phyloP scores from a whole-genome alignment of 371 early-diverging fungal genomes.

The Mucor mucedo region DNA sequence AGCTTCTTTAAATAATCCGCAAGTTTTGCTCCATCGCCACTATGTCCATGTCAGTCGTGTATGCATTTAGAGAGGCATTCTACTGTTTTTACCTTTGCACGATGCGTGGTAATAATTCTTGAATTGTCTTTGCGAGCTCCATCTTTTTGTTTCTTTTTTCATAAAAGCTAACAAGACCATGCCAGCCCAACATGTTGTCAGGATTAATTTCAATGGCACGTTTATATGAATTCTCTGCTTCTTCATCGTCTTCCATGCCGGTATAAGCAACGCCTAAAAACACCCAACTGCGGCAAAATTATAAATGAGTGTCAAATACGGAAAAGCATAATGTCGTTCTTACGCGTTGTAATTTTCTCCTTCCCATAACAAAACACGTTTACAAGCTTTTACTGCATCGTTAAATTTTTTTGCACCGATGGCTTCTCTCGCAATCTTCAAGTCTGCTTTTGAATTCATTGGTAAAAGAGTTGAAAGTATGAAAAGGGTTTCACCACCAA shows the following conservation, averaged over 20 bases:
- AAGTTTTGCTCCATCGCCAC: conserved; percentile 63
- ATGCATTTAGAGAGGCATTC: not conserved
- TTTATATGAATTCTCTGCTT: conserved; percentile 71
- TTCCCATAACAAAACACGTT: conserved; percentile 75
- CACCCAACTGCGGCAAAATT: conserved; percentile 53
- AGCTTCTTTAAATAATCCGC: conserved; percentile 64
- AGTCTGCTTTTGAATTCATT: conserved; percentile 65
- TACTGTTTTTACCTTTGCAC: conserved; percentile 25
- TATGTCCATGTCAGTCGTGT: conserved; percentile 4
- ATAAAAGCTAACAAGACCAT: conserved; percentile 71
- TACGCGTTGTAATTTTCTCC: conserved; percentile 83
- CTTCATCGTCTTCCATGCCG: conserved; percentile 66
- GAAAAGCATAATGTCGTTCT: not conserved
- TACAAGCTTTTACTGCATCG: conserved; percentile 73
- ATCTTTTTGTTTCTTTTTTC: conserved; percentile 57
- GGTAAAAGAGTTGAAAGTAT: not conserved
- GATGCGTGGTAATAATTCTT: conserved; percentile 39
- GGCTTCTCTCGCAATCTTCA: conserved; percentile 83
- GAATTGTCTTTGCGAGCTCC: conserved; percentile 50
- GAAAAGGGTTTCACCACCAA: not conserved
- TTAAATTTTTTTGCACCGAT: conserved; percentile 74
- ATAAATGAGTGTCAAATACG: not conserved
- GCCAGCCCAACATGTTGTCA: conserved; percentile 75
- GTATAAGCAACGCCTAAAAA: conserved; percentile 81
- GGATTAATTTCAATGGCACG: conserved; percentile 69